Conservation (phyloP, 176 grass and related monocot species). For the Poa annua region DNA sequence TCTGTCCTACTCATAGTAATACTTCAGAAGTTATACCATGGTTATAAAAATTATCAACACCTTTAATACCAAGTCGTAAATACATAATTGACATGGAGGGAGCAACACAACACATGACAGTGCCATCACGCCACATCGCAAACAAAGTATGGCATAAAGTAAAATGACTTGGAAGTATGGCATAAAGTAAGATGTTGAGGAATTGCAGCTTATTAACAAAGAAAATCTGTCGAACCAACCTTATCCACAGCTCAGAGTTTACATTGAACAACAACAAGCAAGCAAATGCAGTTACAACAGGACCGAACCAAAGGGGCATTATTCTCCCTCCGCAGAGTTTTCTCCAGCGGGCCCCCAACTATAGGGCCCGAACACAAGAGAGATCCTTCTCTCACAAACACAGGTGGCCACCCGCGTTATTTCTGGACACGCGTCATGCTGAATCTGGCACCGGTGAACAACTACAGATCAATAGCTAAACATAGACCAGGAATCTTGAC, state of each 20-base stretch:
- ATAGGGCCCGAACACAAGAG: neutral
- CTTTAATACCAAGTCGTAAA: too few relatives aligned
- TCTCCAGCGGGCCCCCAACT: constrained; percentile 16
- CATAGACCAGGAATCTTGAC: neutral
- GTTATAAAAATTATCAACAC: too few relatives aligned
- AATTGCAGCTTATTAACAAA: neutral
- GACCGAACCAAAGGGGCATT: neutral
- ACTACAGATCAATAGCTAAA: neutral
- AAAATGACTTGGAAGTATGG: too few relatives aligned
- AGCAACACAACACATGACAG: too few relatives aligned
- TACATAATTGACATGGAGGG: too few relatives aligned
- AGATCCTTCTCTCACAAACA: neutral
- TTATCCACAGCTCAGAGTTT: neutral
- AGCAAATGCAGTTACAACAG: neutral
- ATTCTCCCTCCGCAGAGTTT: constrained; percentile 21
- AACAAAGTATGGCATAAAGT: too few relatives aligned
- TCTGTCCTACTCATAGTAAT: too few relatives aligned
- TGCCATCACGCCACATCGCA: too few relatives aligned
- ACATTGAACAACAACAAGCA: neutral
- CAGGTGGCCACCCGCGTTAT: neutral
- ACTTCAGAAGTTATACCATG: too few relatives aligned
- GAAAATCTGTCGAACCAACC: neutral
- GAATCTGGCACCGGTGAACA: neutral
- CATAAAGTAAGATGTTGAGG: too few relatives aligned
- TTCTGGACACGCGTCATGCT: constrained; percentile 9